phyloP scores from a whole-genome alignment of 306 rosid genomes.

The Canavalia gladiata region DNA sequence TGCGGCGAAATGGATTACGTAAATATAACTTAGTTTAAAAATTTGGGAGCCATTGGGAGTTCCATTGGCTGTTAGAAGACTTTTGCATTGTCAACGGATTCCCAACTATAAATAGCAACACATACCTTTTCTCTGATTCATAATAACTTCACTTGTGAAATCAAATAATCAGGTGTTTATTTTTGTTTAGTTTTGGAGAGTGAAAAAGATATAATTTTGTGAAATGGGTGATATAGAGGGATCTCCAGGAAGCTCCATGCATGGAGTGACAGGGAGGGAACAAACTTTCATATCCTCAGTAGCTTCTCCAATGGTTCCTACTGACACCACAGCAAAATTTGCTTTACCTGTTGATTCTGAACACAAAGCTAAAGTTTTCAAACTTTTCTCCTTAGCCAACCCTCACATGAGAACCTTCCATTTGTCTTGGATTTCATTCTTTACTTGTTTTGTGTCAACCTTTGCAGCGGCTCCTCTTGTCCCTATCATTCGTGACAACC shows the following conservation, averaged over 20 bases:
- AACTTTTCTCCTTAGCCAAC: conserved; percentile 73
- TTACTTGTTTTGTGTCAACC: conserved; percentile 87
- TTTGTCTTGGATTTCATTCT: conserved; percentile 93
- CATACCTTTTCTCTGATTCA: conserved; percentile 15
- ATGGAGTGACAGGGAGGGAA: conserved; percentile 88
- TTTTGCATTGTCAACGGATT: conserved; percentile 57
- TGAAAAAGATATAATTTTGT: too few species aligned
- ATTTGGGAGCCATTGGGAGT: conserved; percentile 27
- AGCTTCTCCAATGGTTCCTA: conserved; percentile 77
- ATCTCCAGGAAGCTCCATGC: conserved; percentile 96
- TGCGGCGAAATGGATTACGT: conserved; percentile 67
- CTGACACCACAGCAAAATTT: conserved; percentile 73
- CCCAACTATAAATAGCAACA: conserved; percentile 55
- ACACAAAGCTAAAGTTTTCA: conserved; percentile 82
- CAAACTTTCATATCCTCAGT: conserved; percentile 73
- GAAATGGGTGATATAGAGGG: conserved; percentile 63
- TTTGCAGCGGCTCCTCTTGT: conserved; percentile 87
- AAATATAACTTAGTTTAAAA: background rate
- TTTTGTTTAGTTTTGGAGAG: too few species aligned
- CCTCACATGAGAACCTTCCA: conserved; percentile 99
- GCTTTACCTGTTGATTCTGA: conserved; percentile 82
- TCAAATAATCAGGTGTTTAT: background rate
- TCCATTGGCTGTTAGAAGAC: conserved; percentile 46
- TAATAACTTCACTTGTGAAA: background rate
- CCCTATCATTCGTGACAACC: conserved; percentile 84